Evolutionary conservation across 2,329 filamentous ascomycete genomes (phyloP).

Genomic region (Cladosporium cucumerinum): DNA sequence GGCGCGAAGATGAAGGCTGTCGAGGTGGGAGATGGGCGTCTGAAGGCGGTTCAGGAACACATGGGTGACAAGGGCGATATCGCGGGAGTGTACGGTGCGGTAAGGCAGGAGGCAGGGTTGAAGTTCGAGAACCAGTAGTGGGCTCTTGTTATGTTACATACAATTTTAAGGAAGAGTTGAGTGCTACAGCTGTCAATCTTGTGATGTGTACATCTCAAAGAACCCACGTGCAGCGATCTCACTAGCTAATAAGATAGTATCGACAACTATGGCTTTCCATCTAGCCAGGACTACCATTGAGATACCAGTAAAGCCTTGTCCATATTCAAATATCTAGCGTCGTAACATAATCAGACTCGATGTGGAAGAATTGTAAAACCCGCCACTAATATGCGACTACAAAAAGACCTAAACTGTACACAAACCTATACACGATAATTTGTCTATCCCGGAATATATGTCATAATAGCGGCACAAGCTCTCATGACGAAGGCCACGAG

Average conservation of each 20-base stretch:
- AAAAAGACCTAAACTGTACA: background rate
- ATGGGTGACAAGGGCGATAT: constrained; percentile 71
- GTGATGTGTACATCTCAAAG: background rate
- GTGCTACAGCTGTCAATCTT: background rate
- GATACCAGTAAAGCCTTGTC: background rate
- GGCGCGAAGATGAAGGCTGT: constrained; percentile 63
- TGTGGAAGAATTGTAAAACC: background rate
- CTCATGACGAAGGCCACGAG: background rate
- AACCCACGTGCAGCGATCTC: background rate
- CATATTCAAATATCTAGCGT: background rate
- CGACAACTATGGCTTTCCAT: background rate
- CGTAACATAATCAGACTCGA: background rate
- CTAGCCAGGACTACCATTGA: background rate
- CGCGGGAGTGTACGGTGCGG: constrained; percentile 76
- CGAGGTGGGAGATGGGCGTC: constrained; percentile 65
- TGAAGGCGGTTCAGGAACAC: constrained; percentile 67
- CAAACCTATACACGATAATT: background rate
- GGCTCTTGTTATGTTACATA: background rate
- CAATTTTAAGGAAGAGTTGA: background rate
- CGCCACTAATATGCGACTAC: background rate
- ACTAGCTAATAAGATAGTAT: background rate
- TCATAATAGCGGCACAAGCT: background rate
- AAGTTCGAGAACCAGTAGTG: constrained; percentile 55
- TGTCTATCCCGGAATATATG: background rate
- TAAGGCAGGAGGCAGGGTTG: constrained; percentile 70